Evolutionary conservation across 352 stramenopile species (phyloP), one percentile per base, ranked within the genome.

Genomic region (Phytophthora podocarpi): DNA sequence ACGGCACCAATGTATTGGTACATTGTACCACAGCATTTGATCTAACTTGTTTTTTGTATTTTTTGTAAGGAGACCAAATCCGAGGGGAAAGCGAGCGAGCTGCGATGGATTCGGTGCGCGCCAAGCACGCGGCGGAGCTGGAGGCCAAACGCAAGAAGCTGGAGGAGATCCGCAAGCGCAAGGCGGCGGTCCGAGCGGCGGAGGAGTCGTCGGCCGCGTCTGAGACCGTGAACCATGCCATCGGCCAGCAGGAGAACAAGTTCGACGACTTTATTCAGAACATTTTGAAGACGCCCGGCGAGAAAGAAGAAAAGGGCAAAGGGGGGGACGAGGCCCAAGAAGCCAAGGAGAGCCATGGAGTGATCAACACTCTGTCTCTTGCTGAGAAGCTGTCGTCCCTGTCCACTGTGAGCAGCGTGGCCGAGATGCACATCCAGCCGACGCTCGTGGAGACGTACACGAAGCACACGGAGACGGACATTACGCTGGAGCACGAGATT

Each of bases 101-200:
- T 32, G 37, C 21, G 37, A 87, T 87, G 78, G 78, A 87, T 67
- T 87, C 78, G 57, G 73, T 93, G 56, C 86, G 86, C 59, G 86
- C 84, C 42, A 90, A 90, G 62, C 86, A 95, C 65, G 86, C 85
- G 70, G 85, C 85, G 5, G 87, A 96, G 69, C 73, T 96, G 37
- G 87, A 96, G 64, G 87, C 81, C 24, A 96, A 96, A 74, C 86
- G 86, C 63, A 89, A 88, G 67, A 96, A 96, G 72, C 77, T 96
- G n/a, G 85, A 96, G 65, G 87, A 96, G 74, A 94, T 96, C 60
- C 87, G 87, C 43, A 80, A 89, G 48, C 82, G 87, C 28, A 96
- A 96, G 64, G 87, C 85, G 0, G 84, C 82, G 21, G 74, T 93
- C 0, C 35, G 80, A 43, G 72, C 72, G 1, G 69, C 78, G 20